phyloP scores from a whole-genome alignment of 495 filamentous ascomycete genomes.

The Penicillium flavigenum region DNA sequence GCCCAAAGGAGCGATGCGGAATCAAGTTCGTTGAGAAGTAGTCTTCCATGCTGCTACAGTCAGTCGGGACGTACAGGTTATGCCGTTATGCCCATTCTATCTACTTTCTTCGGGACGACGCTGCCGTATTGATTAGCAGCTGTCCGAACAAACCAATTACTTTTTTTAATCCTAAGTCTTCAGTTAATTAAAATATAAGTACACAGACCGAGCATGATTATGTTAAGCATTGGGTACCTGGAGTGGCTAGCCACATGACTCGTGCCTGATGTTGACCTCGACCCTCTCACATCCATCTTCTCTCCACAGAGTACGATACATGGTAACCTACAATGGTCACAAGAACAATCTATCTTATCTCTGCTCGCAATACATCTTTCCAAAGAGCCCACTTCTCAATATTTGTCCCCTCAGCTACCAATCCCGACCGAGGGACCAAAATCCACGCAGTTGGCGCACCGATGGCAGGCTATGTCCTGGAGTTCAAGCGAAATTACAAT shows the following conservation, averaged over 20 bases:
- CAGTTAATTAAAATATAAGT: too few species aligned
- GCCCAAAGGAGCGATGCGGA: slow-evolving; percentile 4
- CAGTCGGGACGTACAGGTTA: too few species aligned
- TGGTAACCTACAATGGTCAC: neutral
- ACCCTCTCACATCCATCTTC: neutral
- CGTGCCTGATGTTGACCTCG: neutral
- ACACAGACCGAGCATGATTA: too few species aligned
- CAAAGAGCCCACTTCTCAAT: slow-evolving; percentile 38
- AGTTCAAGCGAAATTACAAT: slow-evolving; percentile 33
- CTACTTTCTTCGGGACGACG: neutral
- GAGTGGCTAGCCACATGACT: neutral
- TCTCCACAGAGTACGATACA: neutral
- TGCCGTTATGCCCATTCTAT: neutral
- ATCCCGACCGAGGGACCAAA: slow-evolving; percentile 22
- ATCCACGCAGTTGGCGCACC: slow-evolving; percentile 36
- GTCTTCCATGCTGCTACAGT: too few species aligned
- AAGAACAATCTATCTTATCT: slow-evolving; percentile 28
- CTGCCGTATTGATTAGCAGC: neutral
- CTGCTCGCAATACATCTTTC: slow-evolving; percentile 21
- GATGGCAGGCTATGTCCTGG: slow-evolving; percentile 32
- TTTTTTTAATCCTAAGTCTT: neutral
- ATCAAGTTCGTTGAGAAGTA: slow-evolving; percentile 1
- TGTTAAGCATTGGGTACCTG: neutral
- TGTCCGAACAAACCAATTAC: neutral
- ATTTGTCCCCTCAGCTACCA: slow-evolving; percentile 28